These are phyloP conservation scores for Trypanosoma lewisi DNA, from an alignment of 208 protist genomes.

Conservation along the genomic window DNA sequence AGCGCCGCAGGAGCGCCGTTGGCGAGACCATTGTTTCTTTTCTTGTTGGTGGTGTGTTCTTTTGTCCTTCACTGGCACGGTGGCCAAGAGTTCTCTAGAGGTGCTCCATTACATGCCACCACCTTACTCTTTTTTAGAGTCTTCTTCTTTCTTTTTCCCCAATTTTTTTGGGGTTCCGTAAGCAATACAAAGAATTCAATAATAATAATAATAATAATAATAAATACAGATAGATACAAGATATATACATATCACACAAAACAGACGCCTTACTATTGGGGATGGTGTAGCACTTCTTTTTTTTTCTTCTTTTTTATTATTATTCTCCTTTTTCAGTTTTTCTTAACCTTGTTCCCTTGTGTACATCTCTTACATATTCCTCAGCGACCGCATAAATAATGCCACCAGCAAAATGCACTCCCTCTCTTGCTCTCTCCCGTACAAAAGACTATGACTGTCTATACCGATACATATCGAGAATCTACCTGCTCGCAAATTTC, in stretches of 20 bases:
- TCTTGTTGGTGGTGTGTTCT: not conserved
- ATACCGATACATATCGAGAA: constrained; percentile 33
- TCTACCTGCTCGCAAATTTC: constrained; percentile 57
- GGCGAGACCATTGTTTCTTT: constrained; percentile 28
- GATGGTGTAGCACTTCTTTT: too few relatives aligned
- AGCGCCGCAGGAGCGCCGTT: too few relatives aligned
- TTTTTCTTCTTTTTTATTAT: not conserved
- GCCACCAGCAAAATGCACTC: not conserved
- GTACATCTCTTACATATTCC: not conserved
- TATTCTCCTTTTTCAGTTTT: not conserved
- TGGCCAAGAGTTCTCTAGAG: not conserved
- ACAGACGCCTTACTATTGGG: too few relatives aligned
- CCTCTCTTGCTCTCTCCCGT: not conserved
- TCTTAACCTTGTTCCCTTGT: not conserved
- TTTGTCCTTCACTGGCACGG: not conserved
- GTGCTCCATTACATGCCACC: not conserved
- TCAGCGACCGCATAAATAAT: not conserved
- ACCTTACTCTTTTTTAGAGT: not conserved
- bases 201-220: too few relatives aligned
- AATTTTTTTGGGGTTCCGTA: not conserved
- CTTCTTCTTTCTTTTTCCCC: not conserved
- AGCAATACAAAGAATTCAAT: too few relatives aligned
- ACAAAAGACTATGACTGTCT: constrained; percentile 1
- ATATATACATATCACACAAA: too few relatives aligned
- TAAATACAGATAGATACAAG: too few relatives aligned